Evolutionary conservation across 306 rosid genomes (phyloP).

Genomic region (Corylus heterophylla): DNA sequence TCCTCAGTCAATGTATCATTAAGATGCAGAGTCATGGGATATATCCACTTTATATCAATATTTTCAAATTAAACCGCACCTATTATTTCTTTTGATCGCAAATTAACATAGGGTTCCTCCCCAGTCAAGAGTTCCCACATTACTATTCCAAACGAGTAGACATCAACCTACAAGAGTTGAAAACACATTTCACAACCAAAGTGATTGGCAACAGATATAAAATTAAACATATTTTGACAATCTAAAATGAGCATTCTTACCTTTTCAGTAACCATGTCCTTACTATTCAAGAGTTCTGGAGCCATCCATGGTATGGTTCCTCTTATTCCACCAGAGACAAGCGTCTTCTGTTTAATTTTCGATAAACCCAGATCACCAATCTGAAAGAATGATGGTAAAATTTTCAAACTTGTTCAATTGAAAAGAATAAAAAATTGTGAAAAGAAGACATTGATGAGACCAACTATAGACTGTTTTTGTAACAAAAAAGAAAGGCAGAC

Average conservation of each 20-base stretch:
- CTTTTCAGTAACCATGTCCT: slow-evolving; percentile 38
- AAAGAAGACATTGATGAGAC: not conserved
- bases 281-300: slow-evolving; percentile 31
- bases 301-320: slow-evolving; percentile 47
- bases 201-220: not conserved
- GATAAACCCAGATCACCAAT: slow-evolving; percentile 44
- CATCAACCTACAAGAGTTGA: slow-evolving; percentile 25
- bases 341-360: slow-evolving; percentile 33
- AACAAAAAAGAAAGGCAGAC: not conserved
- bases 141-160: slow-evolving; percentile 39
- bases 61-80: slow-evolving; percentile 5
- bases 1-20: too few relatives aligned
- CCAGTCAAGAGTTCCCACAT: slow-evolving; percentile 45
- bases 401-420: not conserved
- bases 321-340: slow-evolving; percentile 34
- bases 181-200: not conserved
- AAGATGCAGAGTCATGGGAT: too few relatives aligned
- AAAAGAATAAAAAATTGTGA: not conserved
- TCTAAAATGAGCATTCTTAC: not conserved
- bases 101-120: slow-evolving; percentile 33
- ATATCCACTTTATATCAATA: not conserved
- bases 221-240: not conserved
- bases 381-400: slow-evolving; percentile 15
- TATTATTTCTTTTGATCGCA: slow-evolving; percentile 29
- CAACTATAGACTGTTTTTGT: not conserved